Base-by-base conservation (phyloP, 2,329 filamentous ascomycete genomes). In the Alternaria ventricosa region DNA sequence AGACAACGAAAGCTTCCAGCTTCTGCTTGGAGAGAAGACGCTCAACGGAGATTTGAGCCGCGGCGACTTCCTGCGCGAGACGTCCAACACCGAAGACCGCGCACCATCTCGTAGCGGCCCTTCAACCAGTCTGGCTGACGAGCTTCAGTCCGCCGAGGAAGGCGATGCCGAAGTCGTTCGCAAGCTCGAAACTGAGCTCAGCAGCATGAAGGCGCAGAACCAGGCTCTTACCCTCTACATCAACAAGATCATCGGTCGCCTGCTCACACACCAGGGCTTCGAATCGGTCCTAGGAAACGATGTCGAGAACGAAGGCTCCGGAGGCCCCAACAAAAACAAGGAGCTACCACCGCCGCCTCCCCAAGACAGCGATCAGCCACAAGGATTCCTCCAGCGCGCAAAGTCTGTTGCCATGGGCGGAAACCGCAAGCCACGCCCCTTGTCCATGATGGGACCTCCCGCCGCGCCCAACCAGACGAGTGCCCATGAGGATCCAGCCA, bases 181-280 rank as follows among this genome's bases (percentile, higher is more conserved):
- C 72, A 89, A 88, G 56, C 84, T 96, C 12, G 94, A 97, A 78
- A 82, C 85, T 11, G 95, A 98, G 73, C 81, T 96, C 70, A 93
- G 92, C 80, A 86, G 88, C 9, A 84, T 93, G 72, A 95, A 92
- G 82, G 95, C 97, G 78, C 91, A 97, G 84, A 98, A 99, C 85
- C 98, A 98, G 84, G 96, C 96, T 28, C 85, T 99, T 72, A 97
- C 94, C 23, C 85, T 98, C 69, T 99, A 99, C 84, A 97, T 99
- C 84, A 97, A 98, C 87, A 97, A 96, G 83, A 98, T 99, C 79
- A 97, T 99, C 78, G 96, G 96, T 79, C 92, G 96, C 60, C 88
- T 99, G 47, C 87, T 99, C 66, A 92, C 97, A 77, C 92, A 97
- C 81, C 92, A 97, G 75, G 94, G 97, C 71, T 98, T 97, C 71